A percentile compares a stretch with the other conserved stretches of the same genome.
phyloP scores from a whole-genome alignment of 805 yeast species.

The Saturnispora zaruensis region DNA sequence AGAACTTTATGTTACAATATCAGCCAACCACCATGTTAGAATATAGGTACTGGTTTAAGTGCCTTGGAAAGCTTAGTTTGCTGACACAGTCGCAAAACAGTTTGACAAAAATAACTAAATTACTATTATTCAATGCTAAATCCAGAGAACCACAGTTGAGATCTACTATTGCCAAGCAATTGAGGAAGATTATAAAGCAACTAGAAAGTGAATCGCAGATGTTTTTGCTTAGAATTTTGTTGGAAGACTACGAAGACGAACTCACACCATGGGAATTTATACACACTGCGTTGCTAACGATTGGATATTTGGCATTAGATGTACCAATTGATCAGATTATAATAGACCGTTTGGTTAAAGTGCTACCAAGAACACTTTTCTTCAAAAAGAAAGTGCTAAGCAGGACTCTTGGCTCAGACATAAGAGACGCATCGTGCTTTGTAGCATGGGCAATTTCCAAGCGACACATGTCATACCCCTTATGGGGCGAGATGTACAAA shows the following conservation, averaged over 20 bases:
- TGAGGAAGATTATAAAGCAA: constrained; percentile 38
- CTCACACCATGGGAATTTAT: not conserved
- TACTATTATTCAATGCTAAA: constrained; percentile 35
- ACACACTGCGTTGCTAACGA: constrained; percentile 51
- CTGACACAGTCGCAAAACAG: not conserved
- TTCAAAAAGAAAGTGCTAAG: constrained; percentile 51
- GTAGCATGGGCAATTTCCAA: constrained; percentile 71
- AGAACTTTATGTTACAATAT: not conserved
- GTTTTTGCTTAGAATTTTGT: not conserved
- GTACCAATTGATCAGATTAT: not conserved
- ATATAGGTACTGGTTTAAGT: not conserved
- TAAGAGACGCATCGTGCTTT: constrained; percentile 81
- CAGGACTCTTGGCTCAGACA: constrained; percentile 50
- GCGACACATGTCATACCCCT: constrained; percentile 17
- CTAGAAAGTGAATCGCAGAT: constrained; percentile 9
- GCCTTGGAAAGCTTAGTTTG: not conserved
- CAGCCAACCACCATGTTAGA: not conserved
- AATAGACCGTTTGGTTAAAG: constrained; percentile 25
- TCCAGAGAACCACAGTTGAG: constrained; percentile 49
- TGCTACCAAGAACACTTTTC: constrained; percentile 41
- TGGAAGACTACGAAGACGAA: not conserved
- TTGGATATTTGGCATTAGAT: constrained; percentile 36
- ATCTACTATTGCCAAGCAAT: constrained; percentile 57
- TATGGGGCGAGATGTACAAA: constrained; percentile 17
- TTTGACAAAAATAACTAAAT: not conserved